phyloP scores from a whole-genome alignment of 1,284 basidiomycete genomes.

The Paramarasmius palmivorus region DNA sequence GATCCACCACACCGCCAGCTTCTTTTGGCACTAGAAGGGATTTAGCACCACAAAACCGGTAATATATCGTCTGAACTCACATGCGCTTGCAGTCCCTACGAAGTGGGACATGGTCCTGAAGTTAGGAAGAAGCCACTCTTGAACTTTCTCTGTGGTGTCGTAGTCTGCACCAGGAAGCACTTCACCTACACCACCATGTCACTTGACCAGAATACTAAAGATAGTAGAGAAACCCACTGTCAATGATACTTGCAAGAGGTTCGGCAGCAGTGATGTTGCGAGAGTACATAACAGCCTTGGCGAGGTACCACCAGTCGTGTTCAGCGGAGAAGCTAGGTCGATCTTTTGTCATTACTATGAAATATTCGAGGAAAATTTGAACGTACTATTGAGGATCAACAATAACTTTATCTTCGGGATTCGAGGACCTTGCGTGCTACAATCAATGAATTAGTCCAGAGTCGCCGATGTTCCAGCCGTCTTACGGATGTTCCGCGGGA shows the following conservation, averaged over 20 bases:
- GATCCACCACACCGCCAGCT: conserved; percentile 15
- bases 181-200: neutral
- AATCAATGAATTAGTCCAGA: no score
- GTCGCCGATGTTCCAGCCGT: no score
- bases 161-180: conserved; percentile 10
- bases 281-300: conserved; percentile 11
- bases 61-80: conserved; percentile 1
- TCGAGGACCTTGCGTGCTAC: conserved; percentile 11
- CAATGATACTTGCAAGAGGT: conserved; percentile 13
- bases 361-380: neutral
- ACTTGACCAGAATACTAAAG: no score
- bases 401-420: conserved; percentile 8
- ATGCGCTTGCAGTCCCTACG: no score
- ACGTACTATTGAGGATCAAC: conserved; percentile 16
- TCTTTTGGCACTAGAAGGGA: neutral
- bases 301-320: conserved; percentile 11
- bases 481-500: conserved; percentile 12
- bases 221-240: no score
- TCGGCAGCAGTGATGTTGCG: conserved; percentile 13
- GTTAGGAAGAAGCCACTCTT: conserved; percentile 8
- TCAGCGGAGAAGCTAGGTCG: conserved; percentile 9
- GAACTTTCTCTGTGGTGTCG: conserved; percentile 10
- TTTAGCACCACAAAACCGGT: neutral
- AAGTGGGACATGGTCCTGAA: conserved; percentile 5
- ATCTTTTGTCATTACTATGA: neutral